Evolutionary conservation across 2,329 filamentous ascomycete species (phyloP).

Genomic region (Immersiporthe knoxdaviesiana): DNA sequence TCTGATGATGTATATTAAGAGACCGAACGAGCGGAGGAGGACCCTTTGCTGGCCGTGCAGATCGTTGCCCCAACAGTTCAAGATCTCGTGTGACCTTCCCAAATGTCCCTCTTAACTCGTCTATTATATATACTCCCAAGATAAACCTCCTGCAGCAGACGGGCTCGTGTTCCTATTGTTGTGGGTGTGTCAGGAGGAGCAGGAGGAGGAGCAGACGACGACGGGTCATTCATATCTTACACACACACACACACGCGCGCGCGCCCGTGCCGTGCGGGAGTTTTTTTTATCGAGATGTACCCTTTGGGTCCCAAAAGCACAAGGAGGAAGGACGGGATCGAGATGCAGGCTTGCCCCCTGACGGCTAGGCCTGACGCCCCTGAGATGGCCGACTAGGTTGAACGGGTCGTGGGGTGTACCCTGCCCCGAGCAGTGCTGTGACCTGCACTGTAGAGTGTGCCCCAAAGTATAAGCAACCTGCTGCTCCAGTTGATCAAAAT

Average conservation of each 20-base stretch:
- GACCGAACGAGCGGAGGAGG: neutral
- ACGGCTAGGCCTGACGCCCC: neutral
- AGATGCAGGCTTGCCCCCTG: constrained; percentile 6
- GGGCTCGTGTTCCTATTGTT: neutral
- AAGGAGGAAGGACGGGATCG: constrained; percentile 5
- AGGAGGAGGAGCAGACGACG: neutral
- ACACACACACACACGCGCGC: too few species aligned
- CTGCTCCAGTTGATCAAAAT: too few species aligned
- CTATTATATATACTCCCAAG: neutral
- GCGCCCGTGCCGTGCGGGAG: neutral
- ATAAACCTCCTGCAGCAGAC: neutral
- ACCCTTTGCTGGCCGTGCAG: neutral
- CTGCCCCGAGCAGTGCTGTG: neutral
- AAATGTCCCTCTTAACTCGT: neutral
- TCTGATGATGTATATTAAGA: neutral
- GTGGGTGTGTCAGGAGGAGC: neutral
- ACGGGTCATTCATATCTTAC: neutral
- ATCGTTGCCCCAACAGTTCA: neutral
- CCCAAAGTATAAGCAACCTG: neutral
- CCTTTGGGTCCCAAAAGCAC: neutral
- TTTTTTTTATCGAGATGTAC: neutral
- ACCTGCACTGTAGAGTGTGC: neutral
- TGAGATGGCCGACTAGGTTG: constrained; percentile 9
- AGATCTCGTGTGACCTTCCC: neutral
- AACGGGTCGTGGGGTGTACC: constrained; percentile 1